phyloP scores from a whole-genome alignment of 805 yeast genomes.

The Starmerella apis region DNA sequence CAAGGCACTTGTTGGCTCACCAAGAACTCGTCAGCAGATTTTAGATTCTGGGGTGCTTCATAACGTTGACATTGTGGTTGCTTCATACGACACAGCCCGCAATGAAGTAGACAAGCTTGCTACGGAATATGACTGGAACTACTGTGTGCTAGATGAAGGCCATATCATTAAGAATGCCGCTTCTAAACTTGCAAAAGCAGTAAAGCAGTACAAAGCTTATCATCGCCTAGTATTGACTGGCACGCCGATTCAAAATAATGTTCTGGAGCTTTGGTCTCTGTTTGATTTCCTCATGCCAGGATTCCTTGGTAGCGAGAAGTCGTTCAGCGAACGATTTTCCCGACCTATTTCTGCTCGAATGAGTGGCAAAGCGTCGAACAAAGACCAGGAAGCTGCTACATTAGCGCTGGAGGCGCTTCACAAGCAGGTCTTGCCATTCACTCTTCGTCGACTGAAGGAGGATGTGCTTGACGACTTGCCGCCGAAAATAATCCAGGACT shows the following conservation, averaged over 20 bases:
- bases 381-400: slow-evolving; percentile 95
- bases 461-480: slow-evolving; percentile 94
- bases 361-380: slow-evolving; percentile 69
- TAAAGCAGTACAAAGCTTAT: slow-evolving; percentile 69
- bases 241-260: slow-evolving; percentile 96
- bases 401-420: slow-evolving; percentile 91
- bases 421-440: slow-evolving; percentile 91
- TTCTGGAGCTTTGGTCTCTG: slow-evolving; percentile 90
- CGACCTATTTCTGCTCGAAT: slow-evolving; percentile 93
- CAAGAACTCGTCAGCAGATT: slow-evolving; percentile 44
- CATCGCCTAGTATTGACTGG: slow-evolving; percentile 89
- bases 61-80: slow-evolving; percentile 72
- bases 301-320: slow-evolving; percentile 86
- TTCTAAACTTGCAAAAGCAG: slow-evolving; percentile 81
- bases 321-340: slow-evolving; percentile 91
- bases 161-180: slow-evolving; percentile 89
- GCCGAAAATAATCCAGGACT: slow-evolving; percentile 96
- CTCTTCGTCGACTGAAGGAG: slow-evolving; percentile 90
- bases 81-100: slow-evolving; percentile 92
- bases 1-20: slow-evolving; percentile 88
- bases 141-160: slow-evolving; percentile 95
- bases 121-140: slow-evolving; percentile 56
- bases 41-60: slow-evolving; percentile 31
- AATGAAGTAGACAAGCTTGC: slow-evolving; percentile 67
- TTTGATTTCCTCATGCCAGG: slow-evolving; percentile 99